A percentile compares a stretch with the other conserved stretches of the same genome.
Conservation (phyloP, 2,329 filamentous ascomycete genomes). For the Aspergillus japonicus region DNA sequence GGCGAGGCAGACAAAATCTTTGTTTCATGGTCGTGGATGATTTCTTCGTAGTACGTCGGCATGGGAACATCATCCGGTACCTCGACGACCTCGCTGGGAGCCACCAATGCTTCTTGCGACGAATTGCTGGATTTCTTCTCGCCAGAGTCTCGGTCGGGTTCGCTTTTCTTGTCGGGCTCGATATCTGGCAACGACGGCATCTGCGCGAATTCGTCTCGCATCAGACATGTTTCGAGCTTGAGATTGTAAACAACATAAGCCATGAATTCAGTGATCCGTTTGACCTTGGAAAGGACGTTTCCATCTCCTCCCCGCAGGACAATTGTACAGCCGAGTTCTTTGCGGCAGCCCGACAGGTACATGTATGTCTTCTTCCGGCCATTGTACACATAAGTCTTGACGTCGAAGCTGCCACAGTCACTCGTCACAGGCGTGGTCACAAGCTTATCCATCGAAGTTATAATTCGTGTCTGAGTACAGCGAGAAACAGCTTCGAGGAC, state of each 20-base stretch:
- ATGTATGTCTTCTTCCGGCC: conserved; percentile 91
- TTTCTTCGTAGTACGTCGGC: conserved; percentile 91
- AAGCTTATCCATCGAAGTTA: conserved; percentile 93
- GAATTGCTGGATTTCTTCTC: conserved; percentile 19
- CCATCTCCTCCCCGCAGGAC: conserved; percentile 79
- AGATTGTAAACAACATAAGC: conserved; percentile 98
- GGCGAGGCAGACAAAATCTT: conserved; percentile 93
- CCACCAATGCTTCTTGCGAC: conserved; percentile 16
- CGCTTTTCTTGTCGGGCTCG: conserved; percentile 28
- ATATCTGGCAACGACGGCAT: conserved; percentile 65
- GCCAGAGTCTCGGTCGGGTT: conserved; percentile 17
- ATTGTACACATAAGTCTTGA: conserved; percentile 89
- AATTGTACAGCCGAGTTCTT: conserved; percentile 91
- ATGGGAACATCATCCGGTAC: conserved; percentile 77
- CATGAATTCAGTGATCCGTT: conserved; percentile 97
- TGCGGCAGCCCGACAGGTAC: conserved; percentile 85
- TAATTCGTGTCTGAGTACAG: conserved; percentile 86
- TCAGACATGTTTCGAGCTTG: conserved; percentile 89
- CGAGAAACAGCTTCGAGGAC: conserved; percentile 93
- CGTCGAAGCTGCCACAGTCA: conserved; percentile 84
- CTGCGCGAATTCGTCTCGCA: conserved; percentile 88
- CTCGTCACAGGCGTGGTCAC: conserved; percentile 72
- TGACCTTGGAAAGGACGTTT: conserved; percentile 71
- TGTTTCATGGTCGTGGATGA: conserved; percentile 89
- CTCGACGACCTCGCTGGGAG: conserved; percentile 40